Percentiles rank a stretch among this genome's conserved stretches.
Conservation (phyloP, 352 stramenopile species). For the Phytophthora sp. region DNA sequence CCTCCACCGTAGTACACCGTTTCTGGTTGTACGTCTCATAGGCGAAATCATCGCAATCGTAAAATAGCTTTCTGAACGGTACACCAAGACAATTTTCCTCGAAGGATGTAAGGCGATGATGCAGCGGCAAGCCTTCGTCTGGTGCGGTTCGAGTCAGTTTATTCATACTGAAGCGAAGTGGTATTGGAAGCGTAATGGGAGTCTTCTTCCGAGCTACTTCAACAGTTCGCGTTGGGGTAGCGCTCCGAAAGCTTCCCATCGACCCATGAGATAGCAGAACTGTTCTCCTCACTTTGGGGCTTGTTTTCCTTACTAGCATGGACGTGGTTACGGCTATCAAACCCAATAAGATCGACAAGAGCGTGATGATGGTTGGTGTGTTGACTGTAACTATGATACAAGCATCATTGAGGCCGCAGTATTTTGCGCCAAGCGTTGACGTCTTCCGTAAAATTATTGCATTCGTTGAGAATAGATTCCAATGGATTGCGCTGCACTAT, state of each 20-base stretch:
- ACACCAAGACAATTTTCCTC: conserved; percentile 26
- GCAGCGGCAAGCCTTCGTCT: background rate
- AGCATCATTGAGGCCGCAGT: conserved; percentile 20
- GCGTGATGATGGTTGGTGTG: conserved; percentile 5
- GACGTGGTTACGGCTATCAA: conserved; percentile 6
- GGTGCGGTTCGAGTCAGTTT: conserved; percentile 4
- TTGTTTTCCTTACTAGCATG: conserved; percentile 17
- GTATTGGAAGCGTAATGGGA: background rate
- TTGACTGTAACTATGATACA: conserved; percentile 33
- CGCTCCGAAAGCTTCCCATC: background rate
- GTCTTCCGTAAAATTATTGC: conserved; percentile 30
- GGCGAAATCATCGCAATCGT: conserved; percentile 32
- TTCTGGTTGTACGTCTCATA: conserved; percentile 24
- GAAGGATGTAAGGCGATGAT: conserved; percentile 19
- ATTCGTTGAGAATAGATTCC: conserved; percentile 21
- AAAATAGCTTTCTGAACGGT: conserved; percentile 23
- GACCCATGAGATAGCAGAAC: background rate
- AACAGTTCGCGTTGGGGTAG: background rate
- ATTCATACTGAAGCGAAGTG: conserved; percentile 10
- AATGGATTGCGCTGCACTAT: conserved; percentile 19
- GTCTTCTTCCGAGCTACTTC: background rate
- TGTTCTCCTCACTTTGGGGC: conserved; percentile 1
- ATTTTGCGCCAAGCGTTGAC: conserved; percentile 6
- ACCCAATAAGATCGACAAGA: conserved; percentile 8
- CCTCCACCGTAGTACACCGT: conserved; percentile 16